Evolutionary conservation across 2,329 filamentous ascomycete genomes (phyloP).

Genomic region (Scleromitrula shiraiana): DNA sequence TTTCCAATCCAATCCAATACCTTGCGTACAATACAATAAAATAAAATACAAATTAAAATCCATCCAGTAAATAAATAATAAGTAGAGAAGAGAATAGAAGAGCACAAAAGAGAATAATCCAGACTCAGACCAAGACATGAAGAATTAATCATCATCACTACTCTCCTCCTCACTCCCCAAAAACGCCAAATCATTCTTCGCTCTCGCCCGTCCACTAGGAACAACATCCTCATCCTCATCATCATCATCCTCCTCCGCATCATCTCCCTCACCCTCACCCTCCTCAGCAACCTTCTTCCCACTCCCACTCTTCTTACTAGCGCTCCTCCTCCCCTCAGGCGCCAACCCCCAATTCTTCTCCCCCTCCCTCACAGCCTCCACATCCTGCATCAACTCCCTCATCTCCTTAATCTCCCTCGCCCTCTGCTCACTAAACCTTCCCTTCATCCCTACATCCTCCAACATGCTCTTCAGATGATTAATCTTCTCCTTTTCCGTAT

Average conservation of each 20-base stretch:
- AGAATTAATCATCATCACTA: slow-evolving; percentile 20
- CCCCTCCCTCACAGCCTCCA: slow-evolving; percentile 78
- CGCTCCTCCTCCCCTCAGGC: slow-evolving; percentile 32
- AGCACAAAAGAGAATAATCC: neutral
- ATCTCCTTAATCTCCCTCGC: slow-evolving; percentile 81
- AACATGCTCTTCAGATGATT: slow-evolving; percentile 73
- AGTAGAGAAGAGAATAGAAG: neutral
- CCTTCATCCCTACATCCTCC: slow-evolving; percentile 76
- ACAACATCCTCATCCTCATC: slow-evolving; percentile 25
- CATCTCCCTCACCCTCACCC: slow-evolving; percentile 5
- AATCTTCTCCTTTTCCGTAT: slow-evolving; percentile 73
- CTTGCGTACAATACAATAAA: too few species aligned
- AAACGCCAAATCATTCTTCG: slow-evolving; percentile 49
- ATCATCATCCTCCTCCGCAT: slow-evolving; percentile 11
- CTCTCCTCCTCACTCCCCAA: slow-evolving; percentile 63
- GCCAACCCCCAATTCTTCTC: slow-evolving; percentile 67
- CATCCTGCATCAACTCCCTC: slow-evolving; percentile 74
- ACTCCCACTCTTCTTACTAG: slow-evolving; percentile 18
- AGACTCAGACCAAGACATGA: neutral
- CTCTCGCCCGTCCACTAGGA: slow-evolving; percentile 7
- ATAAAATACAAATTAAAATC: too few species aligned
- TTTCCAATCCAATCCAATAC: too few species aligned
- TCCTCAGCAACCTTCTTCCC: slow-evolving; percentile 27
- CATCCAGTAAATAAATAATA: too few species aligned
- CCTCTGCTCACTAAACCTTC: slow-evolving; percentile 77